Evolutionary conservation across 2,329 filamentous ascomycete genomes (phyloP).

Genomic region (Penicillium sp.): DNA sequence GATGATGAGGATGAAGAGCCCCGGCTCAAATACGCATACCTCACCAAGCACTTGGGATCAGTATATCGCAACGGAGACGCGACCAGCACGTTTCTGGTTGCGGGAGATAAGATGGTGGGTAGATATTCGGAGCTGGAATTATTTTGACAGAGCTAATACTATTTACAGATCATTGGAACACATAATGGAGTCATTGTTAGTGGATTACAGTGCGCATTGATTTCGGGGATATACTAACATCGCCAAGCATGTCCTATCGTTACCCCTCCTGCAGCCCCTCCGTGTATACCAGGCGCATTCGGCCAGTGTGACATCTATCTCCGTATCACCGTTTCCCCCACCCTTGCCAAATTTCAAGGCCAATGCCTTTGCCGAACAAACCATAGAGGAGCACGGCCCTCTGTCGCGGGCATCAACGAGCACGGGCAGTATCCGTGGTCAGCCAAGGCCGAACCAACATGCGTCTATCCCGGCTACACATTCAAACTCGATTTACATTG

Average conservation of each 20-base stretch:
- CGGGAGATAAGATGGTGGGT: slow-evolving; percentile 90
- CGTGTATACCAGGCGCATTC: slow-evolving; percentile 89
- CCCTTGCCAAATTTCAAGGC: slow-evolving; percentile 46
- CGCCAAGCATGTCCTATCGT: slow-evolving; percentile 71
- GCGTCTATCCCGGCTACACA: slow-evolving; percentile 62
- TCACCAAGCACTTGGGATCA: slow-evolving; percentile 72
- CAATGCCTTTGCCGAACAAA: slow-evolving; percentile 34
- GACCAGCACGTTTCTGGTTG: slow-evolving; percentile 83
- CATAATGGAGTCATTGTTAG: slow-evolving; percentile 94
- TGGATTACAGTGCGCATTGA: slow-evolving; percentile 12
- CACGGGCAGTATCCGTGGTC: slow-evolving; percentile 31
- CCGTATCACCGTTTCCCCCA: slow-evolving; percentile 79
- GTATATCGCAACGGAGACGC: slow-evolving; percentile 94
- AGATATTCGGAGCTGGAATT: not conserved
- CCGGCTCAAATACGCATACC: slow-evolving; percentile 81
- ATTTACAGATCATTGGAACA: slow-evolving; percentile 73
- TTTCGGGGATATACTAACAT: slow-evolving; percentile 14
- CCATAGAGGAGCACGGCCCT: slow-evolving; percentile 26
- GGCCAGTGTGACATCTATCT: slow-evolving; percentile 83
- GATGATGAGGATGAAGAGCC: slow-evolving; percentile 93
- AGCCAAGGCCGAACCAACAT: slow-evolving; percentile 22
- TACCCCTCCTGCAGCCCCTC: slow-evolving; percentile 75
- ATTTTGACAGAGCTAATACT: slow-evolving; percentile 27
- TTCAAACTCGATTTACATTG: slow-evolving; percentile 89
- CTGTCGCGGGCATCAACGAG: slow-evolving; percentile 26